Base-by-base conservation (phyloP, 2,329 filamentous ascomycete genomes). In the Colletotrichum shisoi region DNA sequence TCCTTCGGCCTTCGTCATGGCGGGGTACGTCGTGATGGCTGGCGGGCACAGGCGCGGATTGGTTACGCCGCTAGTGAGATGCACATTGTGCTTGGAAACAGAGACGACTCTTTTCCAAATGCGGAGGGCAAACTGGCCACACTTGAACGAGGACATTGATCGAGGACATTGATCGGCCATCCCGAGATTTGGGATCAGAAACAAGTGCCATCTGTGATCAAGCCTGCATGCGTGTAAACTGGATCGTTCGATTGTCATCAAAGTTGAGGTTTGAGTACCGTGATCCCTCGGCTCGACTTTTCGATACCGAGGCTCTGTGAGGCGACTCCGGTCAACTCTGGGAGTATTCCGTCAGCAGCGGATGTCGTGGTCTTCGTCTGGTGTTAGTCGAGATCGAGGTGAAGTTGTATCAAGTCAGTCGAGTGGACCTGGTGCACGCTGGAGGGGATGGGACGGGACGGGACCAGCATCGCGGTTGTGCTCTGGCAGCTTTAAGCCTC, bases 1-100 rank as follows among this genome's bases (percentile, higher is more conserved):
- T 67, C 52, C 59, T 57, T 31, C 8, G 57, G 63, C 52, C 59
- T 62, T 21, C 37, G 37, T 46, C 39, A 37, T 53, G 40, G 24
- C 8, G 40, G 39, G 49, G 31, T n/a, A 48, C 15, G 17, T 21
- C 19, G 46, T 19, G n/a, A 13, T 62, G 62, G 57, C 21, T 57
- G 52, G 58, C 13, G 19, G 27, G 52, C 39, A n/a, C 39, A 31
- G 37, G 17, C n/a, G 11, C 17, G 21, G n/a, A 57, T 57, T 57
- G 63, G 45, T 45, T 21, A 13, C 13, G 52, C n/a, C 19, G 17
- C 34, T 9, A 19, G 11, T 13, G 37, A n/a, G 54, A 39, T 48
- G 54, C 31, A 44, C 19, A 21, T 48, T 13, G 6, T 27, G 34
- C 17, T 19, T 31, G n/a, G n/a, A 19, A 63, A 42, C 46, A 51